phyloP scores from a whole-genome alignment of 1,284 basidiomycete species.

The Rhodotorula sp. region DNA sequence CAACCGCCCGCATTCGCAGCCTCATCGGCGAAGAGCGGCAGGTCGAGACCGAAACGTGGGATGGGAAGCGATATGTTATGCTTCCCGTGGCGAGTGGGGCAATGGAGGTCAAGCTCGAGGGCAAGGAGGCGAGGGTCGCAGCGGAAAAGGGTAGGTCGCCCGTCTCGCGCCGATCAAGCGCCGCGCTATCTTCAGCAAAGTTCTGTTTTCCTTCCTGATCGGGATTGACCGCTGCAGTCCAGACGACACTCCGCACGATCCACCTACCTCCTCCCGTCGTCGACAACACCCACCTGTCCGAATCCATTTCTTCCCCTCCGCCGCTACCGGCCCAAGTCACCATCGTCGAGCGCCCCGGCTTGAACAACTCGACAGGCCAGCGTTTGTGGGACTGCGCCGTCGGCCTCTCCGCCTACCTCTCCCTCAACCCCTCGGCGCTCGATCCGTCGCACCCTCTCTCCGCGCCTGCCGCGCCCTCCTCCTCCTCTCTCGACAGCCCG shows the following conservation, averaged over 20 bases:
- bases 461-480: background rate
- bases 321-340: background rate
- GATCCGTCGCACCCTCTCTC: background rate
- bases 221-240: slow-evolving; percentile 16
- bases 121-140: background rate
- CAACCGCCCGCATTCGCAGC: background rate
- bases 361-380: slow-evolving; percentile 42
- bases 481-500: background rate
- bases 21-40: slow-evolving; percentile 14
- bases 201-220: background rate
- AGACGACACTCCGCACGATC: slow-evolving; percentile 24
- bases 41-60: slow-evolving; percentile 12
- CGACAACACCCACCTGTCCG: background rate
- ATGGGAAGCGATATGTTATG: slow-evolving; percentile 23
- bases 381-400: slow-evolving; percentile 45
- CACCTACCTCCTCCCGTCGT: background rate
- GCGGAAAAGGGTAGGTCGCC: slow-evolving; percentile 15
- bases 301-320: background rate
- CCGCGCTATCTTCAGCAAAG: too few species aligned
- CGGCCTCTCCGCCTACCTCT: slow-evolving; percentile 34
- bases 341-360: slow-evolving; percentile 34
- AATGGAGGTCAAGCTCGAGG: slow-evolving; percentile 8
- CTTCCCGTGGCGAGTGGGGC: slow-evolving; percentile 25
- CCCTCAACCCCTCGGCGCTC: slow-evolving; percentile 13
- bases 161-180: too few species aligned